Percentiles rank a stretch among this genome's conserved stretches.
phyloP scores from a whole-genome alignment of 495 filamentous ascomycete species.

The Podospora didyma region DNA sequence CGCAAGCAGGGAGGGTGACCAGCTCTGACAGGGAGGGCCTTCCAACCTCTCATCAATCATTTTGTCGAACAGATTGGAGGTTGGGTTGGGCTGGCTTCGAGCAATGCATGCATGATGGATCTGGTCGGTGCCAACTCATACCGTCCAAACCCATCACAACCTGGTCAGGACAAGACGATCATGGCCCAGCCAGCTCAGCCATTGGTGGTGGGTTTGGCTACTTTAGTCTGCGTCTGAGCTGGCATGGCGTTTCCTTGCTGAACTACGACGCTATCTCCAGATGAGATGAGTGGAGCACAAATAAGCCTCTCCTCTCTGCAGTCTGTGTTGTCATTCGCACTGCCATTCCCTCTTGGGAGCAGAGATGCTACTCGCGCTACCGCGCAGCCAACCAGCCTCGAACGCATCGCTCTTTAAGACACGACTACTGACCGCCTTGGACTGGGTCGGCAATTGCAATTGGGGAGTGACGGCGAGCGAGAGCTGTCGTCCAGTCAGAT shows the following conservation, averaged over 20 bases:
- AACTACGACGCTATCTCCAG: neutral
- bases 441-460: neutral
- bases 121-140: conserved; percentile 13
- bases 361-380: neutral
- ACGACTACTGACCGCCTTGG: neutral
- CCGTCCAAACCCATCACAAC: conserved; percentile 4
- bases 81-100: too few species aligned
- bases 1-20: too few species aligned
- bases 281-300: neutral
- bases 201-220: neutral
- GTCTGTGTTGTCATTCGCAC: conserved; percentile 2
- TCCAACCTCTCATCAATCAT: too few species aligned
- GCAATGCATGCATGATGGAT: conserved; percentile 5
- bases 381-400: neutral
- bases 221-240: conserved; percentile 1
- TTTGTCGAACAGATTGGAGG: too few species aligned
- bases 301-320: neutral
- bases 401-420: neutral
- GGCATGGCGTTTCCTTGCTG: conserved; percentile 7
- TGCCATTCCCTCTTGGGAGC: neutral
- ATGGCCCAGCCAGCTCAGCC: neutral
- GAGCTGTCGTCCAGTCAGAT: neutral
- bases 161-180: conserved; percentile 6
- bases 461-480: neutral
- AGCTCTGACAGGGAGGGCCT: neutral